Evolutionary conservation across 805 yeast genomes (phyloP).

Genomic region (Cyberlindnera americana): DNA sequence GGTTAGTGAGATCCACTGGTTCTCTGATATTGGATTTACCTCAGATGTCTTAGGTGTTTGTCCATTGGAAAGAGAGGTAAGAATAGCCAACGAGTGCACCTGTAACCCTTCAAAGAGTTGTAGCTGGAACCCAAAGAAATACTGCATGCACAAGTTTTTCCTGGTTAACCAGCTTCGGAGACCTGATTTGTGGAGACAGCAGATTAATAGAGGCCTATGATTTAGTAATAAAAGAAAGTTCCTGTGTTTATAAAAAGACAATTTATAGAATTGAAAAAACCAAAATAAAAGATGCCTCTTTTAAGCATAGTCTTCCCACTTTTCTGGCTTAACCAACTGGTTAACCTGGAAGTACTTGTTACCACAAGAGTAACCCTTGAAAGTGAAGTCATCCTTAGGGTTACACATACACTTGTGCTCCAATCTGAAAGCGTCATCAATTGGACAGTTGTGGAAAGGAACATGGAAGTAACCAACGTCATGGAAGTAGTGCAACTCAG

Average conservation of each 20-base stretch:
- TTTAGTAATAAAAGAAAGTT: no score
- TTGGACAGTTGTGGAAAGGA: slow-evolving; percentile 80
- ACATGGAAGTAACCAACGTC: slow-evolving; percentile 76
- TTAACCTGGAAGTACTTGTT: slow-evolving; percentile 54
- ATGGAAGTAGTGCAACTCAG: slow-evolving; percentile 65
- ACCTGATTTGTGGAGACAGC: slow-evolving; percentile 64
- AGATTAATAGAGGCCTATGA: slow-evolving; percentile 17
- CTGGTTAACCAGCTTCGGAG: slow-evolving; percentile 46
- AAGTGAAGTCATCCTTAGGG: slow-evolving; percentile 71
- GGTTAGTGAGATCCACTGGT: slow-evolving; percentile 56
- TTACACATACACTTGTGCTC: slow-evolving; percentile 72
- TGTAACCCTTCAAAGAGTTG: slow-evolving; percentile 70
- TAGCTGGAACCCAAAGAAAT: slow-evolving; percentile 58
- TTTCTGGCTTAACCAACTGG: slow-evolving; percentile 55
- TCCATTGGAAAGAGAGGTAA: slow-evolving; percentile 64
- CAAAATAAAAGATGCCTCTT: no score
- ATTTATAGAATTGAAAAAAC: no score
- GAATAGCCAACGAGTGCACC: slow-evolving; percentile 58
- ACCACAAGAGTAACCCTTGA: slow-evolving; percentile 75
- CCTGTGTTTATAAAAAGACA: no score
- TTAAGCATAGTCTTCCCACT: slow-evolving; percentile 56
- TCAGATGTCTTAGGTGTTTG: slow-evolving; percentile 59
- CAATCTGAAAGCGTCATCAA: slow-evolving; percentile 56
- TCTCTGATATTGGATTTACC: slow-evolving; percentile 67
- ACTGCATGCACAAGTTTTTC: slow-evolving; percentile 63